Evolutionary conservation across 805 yeast genomes (phyloP).

Genomic region (Peterozyma xylosa): DNA sequence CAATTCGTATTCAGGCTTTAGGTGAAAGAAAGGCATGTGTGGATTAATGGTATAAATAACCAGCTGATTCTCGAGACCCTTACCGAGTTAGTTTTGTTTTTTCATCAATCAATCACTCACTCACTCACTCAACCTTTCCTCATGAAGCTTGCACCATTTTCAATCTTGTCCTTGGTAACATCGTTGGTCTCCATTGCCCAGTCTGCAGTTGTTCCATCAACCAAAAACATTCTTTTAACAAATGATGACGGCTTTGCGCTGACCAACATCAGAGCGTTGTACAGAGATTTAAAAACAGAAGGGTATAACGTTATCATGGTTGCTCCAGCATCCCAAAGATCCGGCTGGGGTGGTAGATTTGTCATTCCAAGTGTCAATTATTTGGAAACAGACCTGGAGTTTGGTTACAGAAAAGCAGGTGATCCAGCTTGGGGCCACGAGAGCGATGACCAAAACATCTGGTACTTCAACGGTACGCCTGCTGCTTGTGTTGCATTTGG

Average conservation of each 20-base stretch:
- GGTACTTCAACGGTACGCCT: constrained; percentile 54
- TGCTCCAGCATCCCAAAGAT: constrained; percentile 44
- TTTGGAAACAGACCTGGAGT: constrained; percentile 38
- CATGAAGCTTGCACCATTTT: no score
- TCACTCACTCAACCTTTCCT: no score
- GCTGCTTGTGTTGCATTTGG: constrained; percentile 44
- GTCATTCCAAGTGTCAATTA: constrained; percentile 30
- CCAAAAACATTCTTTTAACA: constrained; percentile 39
- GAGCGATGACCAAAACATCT: constrained; percentile 28
- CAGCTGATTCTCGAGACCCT: no score
- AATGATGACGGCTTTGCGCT: constrained; percentile 55
- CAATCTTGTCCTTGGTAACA: no score
- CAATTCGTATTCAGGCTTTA: no score
- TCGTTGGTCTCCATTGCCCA: no score
- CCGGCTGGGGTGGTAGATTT: constrained; percentile 51
- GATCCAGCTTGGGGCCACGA: constrained; percentile 53
- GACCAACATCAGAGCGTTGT: constrained; percentile 49
- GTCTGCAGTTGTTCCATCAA: constrained; percentile 7
- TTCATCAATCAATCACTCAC: no score
- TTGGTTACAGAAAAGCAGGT: constrained; percentile 37
- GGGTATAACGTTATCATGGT: constrained; percentile 42
- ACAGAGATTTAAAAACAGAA: constrained; percentile 36
- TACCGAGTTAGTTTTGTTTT: no score
- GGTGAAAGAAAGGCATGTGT: no score
- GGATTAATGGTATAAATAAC: no score